Conservation (phyloP, 306 rosid genomes). For the Calophaca sinica region DNA sequence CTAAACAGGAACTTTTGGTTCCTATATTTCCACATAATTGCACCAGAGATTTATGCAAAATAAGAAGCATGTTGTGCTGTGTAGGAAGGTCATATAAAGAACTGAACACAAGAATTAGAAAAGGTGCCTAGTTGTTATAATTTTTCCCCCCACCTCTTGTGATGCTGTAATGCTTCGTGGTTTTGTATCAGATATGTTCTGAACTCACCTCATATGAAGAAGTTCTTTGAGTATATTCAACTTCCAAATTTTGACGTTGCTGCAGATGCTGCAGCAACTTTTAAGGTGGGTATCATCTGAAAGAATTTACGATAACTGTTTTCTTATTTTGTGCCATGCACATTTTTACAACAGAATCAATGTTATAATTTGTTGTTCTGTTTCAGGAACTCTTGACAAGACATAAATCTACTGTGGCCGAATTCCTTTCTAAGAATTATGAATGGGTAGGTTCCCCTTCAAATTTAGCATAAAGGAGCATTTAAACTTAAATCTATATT, state of each 20-base stretch:
- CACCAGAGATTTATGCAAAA: constrained; percentile 39
- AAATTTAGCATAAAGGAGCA: constrained; percentile 24
- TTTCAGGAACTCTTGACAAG: constrained; percentile 96
- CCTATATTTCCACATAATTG: constrained; percentile 31
- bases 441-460: constrained; percentile 76
- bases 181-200: constrained; percentile 83
- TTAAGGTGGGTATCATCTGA: constrained; percentile 66
- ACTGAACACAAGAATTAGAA: constrained; percentile 17
- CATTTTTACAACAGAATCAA: constrained; percentile 7
- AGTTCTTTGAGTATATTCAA: constrained; percentile 91
- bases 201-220: constrained; percentile 87
- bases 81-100: constrained; percentile 19
- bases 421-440: constrained; percentile 89
- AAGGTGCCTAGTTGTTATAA: constrained; percentile 7
- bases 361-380: constrained; percentile 28
- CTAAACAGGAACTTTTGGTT: constrained; percentile 16
- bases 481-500: constrained; percentile 21
- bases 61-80: constrained; percentile 28
- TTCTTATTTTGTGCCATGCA: constrained; percentile 21
- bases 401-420: constrained; percentile 98
- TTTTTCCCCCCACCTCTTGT: constrained; percentile 2
- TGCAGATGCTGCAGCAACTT: constrained; percentile 99
- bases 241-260: constrained; percentile 98
- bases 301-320: constrained; percentile 20
- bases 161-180: constrained; percentile 36